Base-by-base conservation (phyloP, 768 basidiomycete genomes). In the Trametopsis cervina region DNA sequence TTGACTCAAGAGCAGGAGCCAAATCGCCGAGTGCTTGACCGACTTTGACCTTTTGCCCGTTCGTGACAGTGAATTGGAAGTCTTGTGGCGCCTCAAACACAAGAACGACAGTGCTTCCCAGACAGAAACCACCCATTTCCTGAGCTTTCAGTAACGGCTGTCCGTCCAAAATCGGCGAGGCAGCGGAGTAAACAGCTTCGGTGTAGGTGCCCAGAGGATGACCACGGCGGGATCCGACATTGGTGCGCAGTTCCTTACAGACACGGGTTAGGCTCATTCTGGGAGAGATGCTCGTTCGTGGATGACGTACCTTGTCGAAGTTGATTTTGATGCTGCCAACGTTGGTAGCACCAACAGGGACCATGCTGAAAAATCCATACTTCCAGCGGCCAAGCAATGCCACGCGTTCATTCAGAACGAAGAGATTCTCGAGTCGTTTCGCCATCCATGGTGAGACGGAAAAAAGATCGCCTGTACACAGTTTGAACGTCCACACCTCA, bases 361-460 rank as follows among this genome's bases (percentile, higher is more conserved):
- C 82, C 92, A 97, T 97, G 22, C 85, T 73, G 65, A 96, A 99
- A 74, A 97, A 97, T 1, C 96, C 96, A 57, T 96, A 71, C 60
- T 81, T 81, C 96, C 96, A 98, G 46, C 90, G 71, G 4, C 96
- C 96, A 24, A 98, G 80, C 18, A 99, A 74, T 1, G 94, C 92
- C 7, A 98, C 95, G 20, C 96, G 83, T 69, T 99, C 96, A 62
- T 99, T 98, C n/a, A 99, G 75, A 7, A 99, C 93, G 55, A 99
- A 99, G 15, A 98, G 68, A 62, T 96, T 91, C 61, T 88, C 80
- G 7, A 96, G 72, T 9, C 93, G 82, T 62, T 88, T 88, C 9
- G 89, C 94, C 74, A 98, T 89, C 69, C 85, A 98, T 0, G 96
- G 96, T 3, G 91, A 92, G 20, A 99, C 96, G 9, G 88, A 91